Percentiles rank a stretch among this genome's conserved stretches.
Evolutionary conservation across 768 basidiomycete genomes (phyloP).

Genomic region (Lactifluus echinatus): DNA sequence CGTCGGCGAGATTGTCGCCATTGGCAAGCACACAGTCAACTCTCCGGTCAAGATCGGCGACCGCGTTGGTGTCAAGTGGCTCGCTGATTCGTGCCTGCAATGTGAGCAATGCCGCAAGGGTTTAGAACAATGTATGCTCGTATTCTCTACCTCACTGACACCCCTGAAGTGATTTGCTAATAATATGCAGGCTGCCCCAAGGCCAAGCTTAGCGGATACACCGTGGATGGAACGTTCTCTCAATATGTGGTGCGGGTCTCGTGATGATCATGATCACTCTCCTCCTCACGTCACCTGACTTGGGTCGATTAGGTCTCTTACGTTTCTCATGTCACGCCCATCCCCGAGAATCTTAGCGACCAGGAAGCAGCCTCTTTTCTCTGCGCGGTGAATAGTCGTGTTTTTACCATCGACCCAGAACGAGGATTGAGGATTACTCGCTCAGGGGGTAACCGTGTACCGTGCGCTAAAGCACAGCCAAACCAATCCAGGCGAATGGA

Average conservation of each 20-base stretch:
- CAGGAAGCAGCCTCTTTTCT: conserved; percentile 66
- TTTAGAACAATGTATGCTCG: conserved; percentile 65
- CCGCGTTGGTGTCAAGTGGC: too few species aligned
- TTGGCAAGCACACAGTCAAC: too few species aligned
- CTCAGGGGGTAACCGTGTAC: conserved; percentile 77
- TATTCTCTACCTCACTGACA: not conserved
- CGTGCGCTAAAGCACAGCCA: conserved; percentile 71
- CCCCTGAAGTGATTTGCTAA: not conserved
- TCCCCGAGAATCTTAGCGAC: conserved; percentile 60
- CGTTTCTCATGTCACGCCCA: conserved; percentile 66
- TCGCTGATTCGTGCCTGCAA: too few species aligned
- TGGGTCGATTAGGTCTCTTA: conserved; percentile 44
- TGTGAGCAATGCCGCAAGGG: too few species aligned
- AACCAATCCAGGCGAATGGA: conserved; percentile 60
- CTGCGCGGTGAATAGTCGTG: conserved; percentile 50
- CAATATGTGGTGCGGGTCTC: conserved; percentile 43
- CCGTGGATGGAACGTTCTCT: conserved; percentile 68
- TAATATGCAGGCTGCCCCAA: conserved; percentile 44
- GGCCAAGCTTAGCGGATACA: conserved; percentile 59
- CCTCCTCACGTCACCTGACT: not conserved
- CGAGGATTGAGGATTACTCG: not conserved
- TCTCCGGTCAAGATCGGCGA: too few species aligned
- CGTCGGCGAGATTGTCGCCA: conserved; percentile 73
- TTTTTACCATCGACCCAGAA: not conserved
- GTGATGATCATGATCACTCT: conserved; percentile 23